A percentile compares a stretch with the other conserved stretches of the same genome.
Conservation (phyloP, 1,284 basidiomycete genomes). For the Bothia castanella region DNA sequence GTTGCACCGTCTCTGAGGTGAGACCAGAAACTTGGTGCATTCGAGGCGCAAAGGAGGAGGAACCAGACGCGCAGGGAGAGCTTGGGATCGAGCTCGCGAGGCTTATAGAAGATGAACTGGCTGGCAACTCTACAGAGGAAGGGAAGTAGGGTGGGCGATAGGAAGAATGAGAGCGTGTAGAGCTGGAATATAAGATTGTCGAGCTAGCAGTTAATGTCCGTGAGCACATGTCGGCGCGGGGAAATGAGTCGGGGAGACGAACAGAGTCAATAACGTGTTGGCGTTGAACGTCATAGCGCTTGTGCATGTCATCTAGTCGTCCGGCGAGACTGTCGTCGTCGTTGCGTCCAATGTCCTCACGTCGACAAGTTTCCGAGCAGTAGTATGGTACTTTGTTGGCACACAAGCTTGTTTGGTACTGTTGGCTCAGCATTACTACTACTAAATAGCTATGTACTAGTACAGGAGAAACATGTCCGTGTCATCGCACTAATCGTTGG, state of each 20-base stretch:
- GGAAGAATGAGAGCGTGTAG: constrained; percentile 68
- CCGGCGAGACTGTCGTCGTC: constrained; percentile 19
- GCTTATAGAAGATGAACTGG: constrained; percentile 63
- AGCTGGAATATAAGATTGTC: constrained; percentile 68
- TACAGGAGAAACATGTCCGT: constrained; percentile 1
- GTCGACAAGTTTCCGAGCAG: constrained; percentile 1
- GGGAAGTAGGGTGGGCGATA: constrained; percentile 61
- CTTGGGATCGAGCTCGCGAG: constrained; percentile 58
- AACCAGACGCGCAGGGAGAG: constrained; percentile 64
- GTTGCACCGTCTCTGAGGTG: constrained; percentile 51
- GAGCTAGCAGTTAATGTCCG: constrained; percentile 42
- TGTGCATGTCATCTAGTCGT: constrained; percentile 62
- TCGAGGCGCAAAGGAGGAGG: constrained; percentile 53
- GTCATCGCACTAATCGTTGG: constrained; percentile 9
- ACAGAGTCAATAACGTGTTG: constrained; percentile 73
- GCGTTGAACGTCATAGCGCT: constrained; percentile 66
- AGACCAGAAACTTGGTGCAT: constrained; percentile 55
- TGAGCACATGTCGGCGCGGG: constrained; percentile 16
- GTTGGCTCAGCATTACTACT: constrained; percentile 12
- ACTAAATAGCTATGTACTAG: background rate
- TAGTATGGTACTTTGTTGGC: background rate
- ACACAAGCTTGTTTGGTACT: constrained; percentile 25
- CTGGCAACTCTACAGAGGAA: constrained; percentile 50
- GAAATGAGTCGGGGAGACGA: constrained; percentile 30
- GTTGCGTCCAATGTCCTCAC: background rate